These are phyloP conservation scores for Carex kokanica DNA, from an alignment of 176 grass and related monocot genomes.

Conservation along the genomic window DNA sequence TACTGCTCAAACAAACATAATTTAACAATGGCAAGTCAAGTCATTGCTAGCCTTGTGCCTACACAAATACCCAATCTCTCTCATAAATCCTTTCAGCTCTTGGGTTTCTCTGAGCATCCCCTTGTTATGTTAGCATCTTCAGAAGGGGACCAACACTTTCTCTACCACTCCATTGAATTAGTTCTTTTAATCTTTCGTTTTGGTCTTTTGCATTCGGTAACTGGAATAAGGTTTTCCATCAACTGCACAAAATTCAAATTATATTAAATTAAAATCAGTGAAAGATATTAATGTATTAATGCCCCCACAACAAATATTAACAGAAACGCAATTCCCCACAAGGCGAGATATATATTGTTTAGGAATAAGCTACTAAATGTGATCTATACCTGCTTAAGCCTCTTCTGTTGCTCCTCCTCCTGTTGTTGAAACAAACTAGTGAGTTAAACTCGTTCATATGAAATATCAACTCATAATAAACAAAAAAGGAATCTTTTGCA, in stretches of 20 bases:
- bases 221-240: conserved; percentile 50
- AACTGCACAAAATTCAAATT: conserved; percentile 53
- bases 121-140: neutral
- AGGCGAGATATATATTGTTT: neutral
- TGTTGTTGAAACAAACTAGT: conserved; percentile 29
- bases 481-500: neutral
- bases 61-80: neutral
- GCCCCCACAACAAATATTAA: neutral
- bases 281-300: neutral
- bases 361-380: neutral
- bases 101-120: conserved; percentile 9
- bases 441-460: neutral
- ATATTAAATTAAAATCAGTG: neutral
- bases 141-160: neutral
- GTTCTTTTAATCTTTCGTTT: conserved; percentile 52
- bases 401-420: conserved; percentile 57
- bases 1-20: neutral
- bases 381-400: conserved; percentile 64
- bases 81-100: neutral
- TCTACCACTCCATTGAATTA: conserved; percentile 75
- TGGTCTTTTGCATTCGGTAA: conserved; percentile 53
- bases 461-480: neutral
- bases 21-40: too few species aligned
- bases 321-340: neutral
- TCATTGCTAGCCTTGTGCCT: too few species aligned